Percentiles rank a stretch among this genome's conserved stretches.
Conservation (phyloP, 192 early-diverging fungal genomes). For the Chytriomyces confervae region DNA sequence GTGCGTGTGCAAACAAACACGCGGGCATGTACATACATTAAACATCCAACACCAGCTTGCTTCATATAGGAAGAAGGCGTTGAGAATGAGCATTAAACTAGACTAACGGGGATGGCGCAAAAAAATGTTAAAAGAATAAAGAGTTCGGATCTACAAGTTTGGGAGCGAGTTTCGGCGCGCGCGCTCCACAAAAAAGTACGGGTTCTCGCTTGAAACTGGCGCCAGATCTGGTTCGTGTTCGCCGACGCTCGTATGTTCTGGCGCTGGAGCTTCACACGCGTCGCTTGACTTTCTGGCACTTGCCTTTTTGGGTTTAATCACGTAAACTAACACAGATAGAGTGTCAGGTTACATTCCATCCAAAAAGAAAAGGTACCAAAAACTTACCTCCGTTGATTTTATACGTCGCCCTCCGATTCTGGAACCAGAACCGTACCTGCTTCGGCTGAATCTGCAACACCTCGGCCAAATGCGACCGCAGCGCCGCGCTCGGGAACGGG, state of each 20-base stretch:
- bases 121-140: too few relatives aligned
- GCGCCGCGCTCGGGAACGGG: conserved; percentile 84
- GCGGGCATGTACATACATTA: too few relatives aligned
- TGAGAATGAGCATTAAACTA: too few relatives aligned
- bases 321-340: too few relatives aligned
- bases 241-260: not conserved
- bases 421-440: conserved; percentile 97
- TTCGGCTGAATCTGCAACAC: conserved; percentile 87
- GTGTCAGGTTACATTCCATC: too few relatives aligned
- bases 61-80: too few relatives aligned
- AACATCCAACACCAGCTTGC: too few relatives aligned
- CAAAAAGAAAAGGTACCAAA: too few relatives aligned
- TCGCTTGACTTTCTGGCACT: not conserved
- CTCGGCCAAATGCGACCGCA: conserved; percentile 74
- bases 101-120: too few relatives aligned
- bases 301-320: conserved; percentile 13
- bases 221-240: not conserved
- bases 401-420: conserved; percentile 72
- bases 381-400: not conserved
- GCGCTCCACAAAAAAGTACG: conserved; percentile 1
- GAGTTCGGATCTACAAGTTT: not conserved
- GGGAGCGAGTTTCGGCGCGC: not conserved
- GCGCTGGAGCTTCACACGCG: not conserved
- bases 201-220: not conserved
- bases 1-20: too few relatives aligned